Base-by-base conservation (phyloP, 1,139 yeast species). In the Schizosaccharomyces versatilis region DNA sequence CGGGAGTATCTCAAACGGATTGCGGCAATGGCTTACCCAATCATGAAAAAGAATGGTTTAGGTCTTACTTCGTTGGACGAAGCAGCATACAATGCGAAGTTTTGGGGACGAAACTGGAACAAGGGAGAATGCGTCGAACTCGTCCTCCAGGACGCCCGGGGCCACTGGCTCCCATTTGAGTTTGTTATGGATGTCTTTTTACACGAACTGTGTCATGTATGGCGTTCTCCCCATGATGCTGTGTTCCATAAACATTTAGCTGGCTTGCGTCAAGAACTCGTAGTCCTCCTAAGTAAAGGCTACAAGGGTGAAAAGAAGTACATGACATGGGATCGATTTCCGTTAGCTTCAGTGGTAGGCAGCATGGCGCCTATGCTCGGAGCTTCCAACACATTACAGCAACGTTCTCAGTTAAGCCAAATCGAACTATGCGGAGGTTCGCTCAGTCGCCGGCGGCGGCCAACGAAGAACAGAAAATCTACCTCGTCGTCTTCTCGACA, bases 11-110 rank as follows among this genome's bases (percentile, higher is more conserved):
- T 60, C 10, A 59, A 59, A 36, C 57, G 60, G 10, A 56, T 60
- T 12, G 62, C 62, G 8, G 62, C 62, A 38, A 59, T 60, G 15
- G 62, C 58, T 32, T 59, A 51, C 55, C 62, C 62, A 1, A 57
- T 60, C 47, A 60, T 60, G 62, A 58, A 55, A 52, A 54, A 51
- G 36, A 57, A 60, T 38, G 58, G 59, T 38, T 55, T 60, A 6
- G 55, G 56, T 38, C 51, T 60, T 10, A 60, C 59, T 6, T 56
- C 59, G n/a, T 55, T 60, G 14, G 61, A 60, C 17, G 62, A 60
- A 54, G 55, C 54, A 40, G 57, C 53, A 6, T 56, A 55, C 51
- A 60, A 60, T 49, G 41, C 58, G 5, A 48, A 56, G 51, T 60
- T 57, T 51, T 59, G 61, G 57, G 62, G 62, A 7, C 58, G 59